Conservation (phyloP, 2,329 filamentous ascomycete species). For the Thermothelomyces thermophilus region DNA sequence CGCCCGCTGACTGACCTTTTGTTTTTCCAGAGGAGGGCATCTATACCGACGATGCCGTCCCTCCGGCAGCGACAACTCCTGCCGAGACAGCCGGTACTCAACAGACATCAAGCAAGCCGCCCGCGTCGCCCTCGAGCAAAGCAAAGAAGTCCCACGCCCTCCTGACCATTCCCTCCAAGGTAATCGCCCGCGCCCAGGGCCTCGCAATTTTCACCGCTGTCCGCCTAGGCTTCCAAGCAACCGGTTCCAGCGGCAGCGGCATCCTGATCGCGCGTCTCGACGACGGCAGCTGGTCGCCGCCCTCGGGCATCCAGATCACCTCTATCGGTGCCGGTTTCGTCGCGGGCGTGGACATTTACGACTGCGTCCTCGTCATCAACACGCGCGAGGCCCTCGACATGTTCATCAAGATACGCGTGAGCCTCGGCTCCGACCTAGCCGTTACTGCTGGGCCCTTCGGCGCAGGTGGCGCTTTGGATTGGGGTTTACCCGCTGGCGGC, state of each 20-base stretch:
- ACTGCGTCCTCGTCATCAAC: slow-evolving; percentile 84
- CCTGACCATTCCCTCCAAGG: slow-evolving; percentile 49
- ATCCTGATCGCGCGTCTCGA: slow-evolving; percentile 55
- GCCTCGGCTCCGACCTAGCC: slow-evolving; percentile 70
- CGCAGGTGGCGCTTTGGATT: slow-evolving; percentile 68
- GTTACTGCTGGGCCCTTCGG: slow-evolving; percentile 65
- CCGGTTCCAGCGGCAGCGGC: slow-evolving; percentile 61
- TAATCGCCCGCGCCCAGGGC: slow-evolving; percentile 59
- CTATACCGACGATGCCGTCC: slow-evolving; percentile 36
- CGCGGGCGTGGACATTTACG: slow-evolving; percentile 79
- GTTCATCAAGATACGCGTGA: slow-evolving; percentile 69
- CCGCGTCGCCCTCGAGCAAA: slow-evolving; percentile 26
- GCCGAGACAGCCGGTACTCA: slow-evolving; percentile 5
- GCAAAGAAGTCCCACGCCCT: slow-evolving; percentile 41
- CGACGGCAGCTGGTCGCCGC: slow-evolving; percentile 69
- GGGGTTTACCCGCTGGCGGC: slow-evolving; percentile 25
- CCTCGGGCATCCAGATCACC: slow-evolving; percentile 75
- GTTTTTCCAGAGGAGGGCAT: slow-evolving; percentile 43
- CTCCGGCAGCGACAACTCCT: slow-evolving; percentile 23
- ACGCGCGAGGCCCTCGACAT: slow-evolving; percentile 66
- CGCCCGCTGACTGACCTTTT: not conserved
- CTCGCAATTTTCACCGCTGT: slow-evolving; percentile 68
- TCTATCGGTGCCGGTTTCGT: slow-evolving; percentile 74
- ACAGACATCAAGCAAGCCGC: slow-evolving; percentile 23
- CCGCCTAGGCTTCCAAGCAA: slow-evolving; percentile 58